Evolutionary conservation across 2,329 filamentous ascomycete genomes (phyloP), one percentile per base, ranked within the genome.

Genomic region (Akanthomyces muscarius): DNA sequence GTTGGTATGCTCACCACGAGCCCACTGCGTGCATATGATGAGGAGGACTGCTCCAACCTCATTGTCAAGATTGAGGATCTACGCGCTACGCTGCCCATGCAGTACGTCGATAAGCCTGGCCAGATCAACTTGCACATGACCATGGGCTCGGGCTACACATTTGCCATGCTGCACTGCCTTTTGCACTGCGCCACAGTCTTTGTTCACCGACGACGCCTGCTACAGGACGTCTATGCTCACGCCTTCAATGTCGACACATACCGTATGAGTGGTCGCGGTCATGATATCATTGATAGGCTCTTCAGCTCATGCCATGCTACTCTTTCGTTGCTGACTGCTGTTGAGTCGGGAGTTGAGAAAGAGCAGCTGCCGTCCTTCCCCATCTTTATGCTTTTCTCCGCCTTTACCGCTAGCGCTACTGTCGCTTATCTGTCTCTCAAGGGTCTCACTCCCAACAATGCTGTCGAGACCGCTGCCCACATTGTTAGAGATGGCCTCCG

Each of bases 71-170:
- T 87, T 63, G 83, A 86, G 41, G 73, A 75, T 10, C 80, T 86
- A 13, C 81, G 84, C 38, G 77, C 76, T 65, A 80, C 81, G 1
- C 72, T 86, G 51, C 84, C 84, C 1, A 80, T 83, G 76, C 84
- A 86, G 71, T 86, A 84, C 63, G 77, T 83, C 65, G 84, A 87
- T 69, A 86, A 86, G 73, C 81, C 83, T 0, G 82, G 81, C 45
- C 84, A 87, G 73, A 84, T 86, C 70, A 83, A 81, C 68, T 75
- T 86, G 5, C 84, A 87, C 71, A 85, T 87, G 69, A 86, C 84
- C 23, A 86, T 86, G 84, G 84, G 84, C 42, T 86, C 83, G 51
- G 84, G 84, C 62, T 84, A 83, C 68, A 86, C 83, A 0, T 87
- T 84, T 69, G 83, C 84, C 65, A 85, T 87, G 82, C 78, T 87